Evolutionary conservation across 768 basidiomycete species (phyloP).

Genomic region (Podaxis sp.): DNA sequence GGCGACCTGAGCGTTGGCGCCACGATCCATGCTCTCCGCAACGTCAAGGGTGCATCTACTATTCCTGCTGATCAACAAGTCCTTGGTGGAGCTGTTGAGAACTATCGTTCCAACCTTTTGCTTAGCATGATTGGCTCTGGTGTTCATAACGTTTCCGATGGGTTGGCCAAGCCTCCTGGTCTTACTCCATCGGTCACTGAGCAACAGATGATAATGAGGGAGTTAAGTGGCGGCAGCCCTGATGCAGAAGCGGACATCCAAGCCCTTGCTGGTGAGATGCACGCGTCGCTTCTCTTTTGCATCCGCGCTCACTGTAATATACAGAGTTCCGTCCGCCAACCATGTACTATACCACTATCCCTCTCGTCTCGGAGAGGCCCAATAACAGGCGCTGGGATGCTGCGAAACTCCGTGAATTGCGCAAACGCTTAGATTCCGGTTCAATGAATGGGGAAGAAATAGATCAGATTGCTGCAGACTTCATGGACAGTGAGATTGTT

Average conservation of each 20-base stretch:
- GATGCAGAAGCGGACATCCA: conserved; percentile 86
- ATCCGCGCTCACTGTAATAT: conserved; percentile 10
- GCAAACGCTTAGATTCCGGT: conserved; percentile 92
- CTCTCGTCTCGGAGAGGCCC: conserved; percentile 80
- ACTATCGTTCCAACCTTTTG: conserved; percentile 89
- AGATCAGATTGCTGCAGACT: conserved; percentile 86
- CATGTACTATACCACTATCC: conserved; percentile 97
- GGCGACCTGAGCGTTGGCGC: conserved; percentile 86
- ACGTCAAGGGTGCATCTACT: conserved; percentile 88
- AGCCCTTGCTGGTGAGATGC: conserved; percentile 77
- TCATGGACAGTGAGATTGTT: conserved; percentile 92
- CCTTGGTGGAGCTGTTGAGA: conserved; percentile 88
- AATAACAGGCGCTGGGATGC: conserved; percentile 93
- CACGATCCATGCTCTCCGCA: conserved; percentile 83
- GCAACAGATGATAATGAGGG: conserved; percentile 96
- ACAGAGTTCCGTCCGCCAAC: conserved; percentile 89
- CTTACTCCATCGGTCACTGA: conserved; percentile 81
- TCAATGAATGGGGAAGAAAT: conserved; percentile 83
- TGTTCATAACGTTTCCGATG: conserved; percentile 55
- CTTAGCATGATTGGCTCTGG: conserved; percentile 86
- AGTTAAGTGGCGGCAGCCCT: conserved; percentile 72
- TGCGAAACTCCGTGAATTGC: conserved; percentile 88
- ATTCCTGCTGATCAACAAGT: conserved; percentile 94
- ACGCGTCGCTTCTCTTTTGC: background rate
- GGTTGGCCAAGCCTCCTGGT: conserved; percentile 61